A percentile compares a stretch with the other conserved stretches of the same genome.
Conservation (phyloP, 345 rosid genomes). For the Draba incana region DNA sequence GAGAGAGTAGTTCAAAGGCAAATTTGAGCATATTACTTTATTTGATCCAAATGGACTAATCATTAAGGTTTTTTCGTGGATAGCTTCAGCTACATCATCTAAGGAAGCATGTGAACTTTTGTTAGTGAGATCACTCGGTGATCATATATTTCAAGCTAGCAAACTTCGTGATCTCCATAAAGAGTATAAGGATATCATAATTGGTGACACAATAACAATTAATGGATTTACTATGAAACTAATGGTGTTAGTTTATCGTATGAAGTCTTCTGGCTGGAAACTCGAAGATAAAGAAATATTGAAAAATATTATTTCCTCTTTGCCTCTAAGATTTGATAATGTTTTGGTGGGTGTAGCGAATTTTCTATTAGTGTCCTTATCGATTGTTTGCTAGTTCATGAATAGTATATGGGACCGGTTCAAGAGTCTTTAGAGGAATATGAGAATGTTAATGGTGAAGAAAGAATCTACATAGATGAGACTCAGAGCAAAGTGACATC, state of each 20-base stretch:
- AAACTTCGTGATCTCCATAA: constrained; percentile 11
- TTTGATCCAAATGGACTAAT: constrained; percentile 5
- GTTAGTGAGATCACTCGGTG: constrained; percentile 19
- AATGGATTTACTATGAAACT: not conserved
- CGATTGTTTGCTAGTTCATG: constrained; percentile 24
- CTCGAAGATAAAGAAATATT: constrained; percentile 14
- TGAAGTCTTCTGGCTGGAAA: constrained; percentile 34
- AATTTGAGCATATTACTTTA: not conserved
- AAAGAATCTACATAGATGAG: not conserved
- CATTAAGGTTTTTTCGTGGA: not conserved
- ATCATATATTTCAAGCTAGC: constrained; percentile 23
- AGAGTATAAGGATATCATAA: constrained; percentile 10
- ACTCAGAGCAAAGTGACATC: no score
- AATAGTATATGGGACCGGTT: constrained; percentile 24
- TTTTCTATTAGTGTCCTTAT: constrained; percentile 11
- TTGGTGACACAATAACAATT: not conserved
- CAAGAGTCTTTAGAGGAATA: not conserved
- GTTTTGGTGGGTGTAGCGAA: not conserved
- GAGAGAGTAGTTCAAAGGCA: no score
- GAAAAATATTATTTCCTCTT: constrained; percentile 28
- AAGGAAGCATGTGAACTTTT: constrained; percentile 34
- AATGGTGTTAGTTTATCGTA: constrained; percentile 25
- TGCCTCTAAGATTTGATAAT: constrained; percentile 18
- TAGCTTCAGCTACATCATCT: constrained; percentile 27
- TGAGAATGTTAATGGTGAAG: not conserved